Percentiles rank a stretch among this genome's conserved stretches.
phyloP scores from a whole-genome alignment of 2,329 filamentous ascomycete genomes.

The Xylaria hypoxylon region DNA sequence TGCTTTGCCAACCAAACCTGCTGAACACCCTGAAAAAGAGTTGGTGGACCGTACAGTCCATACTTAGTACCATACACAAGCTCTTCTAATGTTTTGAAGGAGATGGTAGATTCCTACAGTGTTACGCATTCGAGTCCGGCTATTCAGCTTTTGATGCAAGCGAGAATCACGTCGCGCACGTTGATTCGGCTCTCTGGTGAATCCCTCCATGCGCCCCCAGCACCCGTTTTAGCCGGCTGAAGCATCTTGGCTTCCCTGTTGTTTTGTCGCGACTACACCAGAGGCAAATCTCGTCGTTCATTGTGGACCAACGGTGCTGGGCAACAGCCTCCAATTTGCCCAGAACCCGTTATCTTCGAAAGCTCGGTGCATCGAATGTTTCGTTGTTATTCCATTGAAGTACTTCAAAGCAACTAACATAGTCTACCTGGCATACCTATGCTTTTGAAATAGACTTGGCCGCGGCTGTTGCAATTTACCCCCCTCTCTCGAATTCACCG shows the following conservation, averaged over 20 bases:
- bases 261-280: conserved; percentile 22
- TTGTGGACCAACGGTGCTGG: conserved; percentile 33
- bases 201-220: conserved; percentile 25
- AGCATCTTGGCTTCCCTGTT: conserved; percentile 30
- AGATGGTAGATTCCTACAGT: conserved; percentile 20
- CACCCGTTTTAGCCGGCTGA: conserved; percentile 22
- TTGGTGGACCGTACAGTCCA: conserved; percentile 29
- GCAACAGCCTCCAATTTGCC: conserved; percentile 33
- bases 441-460: conserved; percentile 12
- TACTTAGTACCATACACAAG: conserved; percentile 26
- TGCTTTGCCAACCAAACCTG: conserved; percentile 36
- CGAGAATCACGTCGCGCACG: conserved; percentile 13
- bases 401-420: neutral
- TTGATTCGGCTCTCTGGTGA: conserved; percentile 21
- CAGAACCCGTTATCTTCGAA: conserved; percentile 15
- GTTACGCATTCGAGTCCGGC: conserved; percentile 24
- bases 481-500: conserved; percentile 12
- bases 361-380: conserved; percentile 15
- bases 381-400: conserved; percentile 15
- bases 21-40: conserved; percentile 31
- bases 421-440: conserved; percentile 13
- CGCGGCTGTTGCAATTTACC: conserved; percentile 17
- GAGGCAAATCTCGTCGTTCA: conserved; percentile 35
- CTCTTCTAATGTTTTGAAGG: conserved; percentile 23
- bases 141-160: conserved; percentile 33